Evolutionary conservation across 306 rosid genomes (phyloP).

Genomic region (Medicago truncatula): DNA sequence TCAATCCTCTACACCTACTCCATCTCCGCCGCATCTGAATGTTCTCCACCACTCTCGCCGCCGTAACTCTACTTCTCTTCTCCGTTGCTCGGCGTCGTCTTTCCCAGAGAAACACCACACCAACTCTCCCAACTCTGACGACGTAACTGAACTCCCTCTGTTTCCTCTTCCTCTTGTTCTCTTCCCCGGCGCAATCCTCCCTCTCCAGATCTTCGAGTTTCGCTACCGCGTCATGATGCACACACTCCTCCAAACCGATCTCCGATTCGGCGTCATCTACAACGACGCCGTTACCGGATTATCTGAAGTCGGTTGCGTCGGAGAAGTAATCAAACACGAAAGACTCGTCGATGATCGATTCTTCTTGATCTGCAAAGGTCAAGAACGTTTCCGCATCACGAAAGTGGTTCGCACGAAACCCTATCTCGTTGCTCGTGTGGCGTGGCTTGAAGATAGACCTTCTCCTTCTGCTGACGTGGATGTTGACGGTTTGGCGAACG

Average conservation of each 20-base stretch:
- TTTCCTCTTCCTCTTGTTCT: constrained; percentile 91
- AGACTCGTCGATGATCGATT: constrained; percentile 92
- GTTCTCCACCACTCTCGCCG: constrained; percentile 40
- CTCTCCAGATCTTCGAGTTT: constrained; percentile 97
- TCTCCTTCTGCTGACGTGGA: constrained; percentile 72
- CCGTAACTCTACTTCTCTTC: constrained; percentile 44
- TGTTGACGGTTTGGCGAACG: constrained; percentile 68
- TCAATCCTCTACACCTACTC: constrained; percentile 25
- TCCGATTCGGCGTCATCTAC: constrained; percentile 94
- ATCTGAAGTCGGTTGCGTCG: constrained; percentile 91
- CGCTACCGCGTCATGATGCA: constrained; percentile 99
- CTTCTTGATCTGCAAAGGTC: constrained; percentile 94
- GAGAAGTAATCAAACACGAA: constrained; percentile 97
- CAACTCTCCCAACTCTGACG: constrained; percentile 73
- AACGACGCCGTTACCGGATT: constrained; percentile 80
- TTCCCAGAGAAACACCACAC: constrained; percentile 85
- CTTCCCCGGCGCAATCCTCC: constrained; percentile 95
- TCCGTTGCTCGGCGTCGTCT: constrained; percentile 84
- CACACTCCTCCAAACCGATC: constrained; percentile 93
- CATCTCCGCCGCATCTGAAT: constrained; percentile 21
- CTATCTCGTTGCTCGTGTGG: constrained; percentile 84
- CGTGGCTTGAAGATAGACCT: constrained; percentile 96
- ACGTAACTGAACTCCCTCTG: constrained; percentile 87
- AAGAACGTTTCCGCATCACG: constrained; percentile 86
- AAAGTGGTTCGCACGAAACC: constrained; percentile 83